A percentile compares a stretch with the other conserved stretches of the same genome.
These are phyloP conservation scores for Suhomyces panamericanus DNA, from an alignment of 1,139 yeast genomes.

Conservation along the genomic window DNA sequence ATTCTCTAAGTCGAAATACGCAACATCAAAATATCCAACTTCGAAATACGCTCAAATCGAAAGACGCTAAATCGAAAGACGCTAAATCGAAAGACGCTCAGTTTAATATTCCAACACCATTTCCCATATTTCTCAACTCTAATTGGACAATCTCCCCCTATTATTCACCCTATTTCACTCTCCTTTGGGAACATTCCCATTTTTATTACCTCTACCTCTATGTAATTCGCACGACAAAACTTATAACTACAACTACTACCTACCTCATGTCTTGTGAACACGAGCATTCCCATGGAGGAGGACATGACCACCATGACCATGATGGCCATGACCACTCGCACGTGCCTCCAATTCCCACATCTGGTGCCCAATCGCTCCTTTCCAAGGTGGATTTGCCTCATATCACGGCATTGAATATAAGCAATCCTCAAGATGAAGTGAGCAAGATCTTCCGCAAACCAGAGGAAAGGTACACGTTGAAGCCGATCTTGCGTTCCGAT, in stretches of 20 bases:
- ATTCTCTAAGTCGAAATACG: too few relatives aligned
- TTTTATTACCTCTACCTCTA: too few relatives aligned
- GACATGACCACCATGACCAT: constrained; percentile 18
- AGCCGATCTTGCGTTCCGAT: constrained; percentile 65
- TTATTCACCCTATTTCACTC: too few relatives aligned
- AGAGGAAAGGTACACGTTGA: constrained; percentile 41
- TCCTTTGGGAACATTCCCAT: too few relatives aligned
- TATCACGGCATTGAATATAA: constrained; percentile 64
- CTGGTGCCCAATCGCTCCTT: constrained; percentile 65
- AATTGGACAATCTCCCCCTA: too few relatives aligned
- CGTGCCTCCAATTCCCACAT: constrained; percentile 72
- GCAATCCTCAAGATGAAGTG: constrained; percentile 52
- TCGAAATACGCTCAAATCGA: too few relatives aligned
- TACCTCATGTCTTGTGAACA: constrained; percentile 48
- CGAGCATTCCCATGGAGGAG: constrained; percentile 31
- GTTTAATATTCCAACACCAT: too few relatives aligned
- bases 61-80: too few relatives aligned
- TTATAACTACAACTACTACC: not conserved
- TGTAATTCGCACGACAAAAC: not conserved
- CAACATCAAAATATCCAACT: too few relatives aligned
- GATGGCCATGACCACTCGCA: constrained; percentile 27
- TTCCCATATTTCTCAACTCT: too few relatives aligned
- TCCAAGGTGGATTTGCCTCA: constrained; percentile 60
- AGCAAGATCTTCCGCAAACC: constrained; percentile 51
- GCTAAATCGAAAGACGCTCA: too few relatives aligned